Evolutionary conservation across 2,329 filamentous ascomycete genomes (phyloP).

Genomic region (Chaetomium strumarium): DNA sequence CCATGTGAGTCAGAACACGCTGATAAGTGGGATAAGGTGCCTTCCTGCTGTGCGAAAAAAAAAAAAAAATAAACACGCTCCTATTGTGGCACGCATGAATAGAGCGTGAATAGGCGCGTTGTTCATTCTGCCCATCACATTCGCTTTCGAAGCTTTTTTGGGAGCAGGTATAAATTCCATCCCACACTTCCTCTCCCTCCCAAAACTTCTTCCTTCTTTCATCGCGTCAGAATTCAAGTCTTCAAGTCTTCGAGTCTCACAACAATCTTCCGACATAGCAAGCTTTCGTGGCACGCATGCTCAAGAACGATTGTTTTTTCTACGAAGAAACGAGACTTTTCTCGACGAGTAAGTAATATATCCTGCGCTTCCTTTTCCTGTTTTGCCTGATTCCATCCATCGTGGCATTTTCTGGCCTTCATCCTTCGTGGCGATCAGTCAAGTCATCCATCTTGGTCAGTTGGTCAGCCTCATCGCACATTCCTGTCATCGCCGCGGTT

Average conservation of each 20-base stretch:
- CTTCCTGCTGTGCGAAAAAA: neutral
- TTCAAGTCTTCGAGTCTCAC: neutral
- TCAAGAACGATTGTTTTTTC: neutral
- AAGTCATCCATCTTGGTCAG: no score
- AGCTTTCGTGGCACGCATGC: neutral
- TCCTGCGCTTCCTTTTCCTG: neutral
- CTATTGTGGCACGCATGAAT: neutral
- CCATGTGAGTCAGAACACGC: neutral
- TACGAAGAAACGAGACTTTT: neutral
- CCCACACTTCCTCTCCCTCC: neutral
- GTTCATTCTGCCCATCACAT: neutral
- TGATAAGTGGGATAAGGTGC: neutral
- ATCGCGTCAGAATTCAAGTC: neutral
- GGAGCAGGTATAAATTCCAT: constrained; percentile 1
- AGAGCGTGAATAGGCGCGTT: neutral
- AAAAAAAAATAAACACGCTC: no score
- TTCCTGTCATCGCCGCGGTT: no score
- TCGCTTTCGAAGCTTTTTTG: neutral
- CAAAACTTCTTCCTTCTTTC: neutral
- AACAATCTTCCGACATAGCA: constrained; percentile 4
- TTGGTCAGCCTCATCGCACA: neutral
- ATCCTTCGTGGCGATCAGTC: no score
- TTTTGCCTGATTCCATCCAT: neutral
- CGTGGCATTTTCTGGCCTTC: neutral
- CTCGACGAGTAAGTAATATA: neutral